Base-by-base conservation (phyloP, 768 basidiomycete genomes). In the Collybia nuda region DNA sequence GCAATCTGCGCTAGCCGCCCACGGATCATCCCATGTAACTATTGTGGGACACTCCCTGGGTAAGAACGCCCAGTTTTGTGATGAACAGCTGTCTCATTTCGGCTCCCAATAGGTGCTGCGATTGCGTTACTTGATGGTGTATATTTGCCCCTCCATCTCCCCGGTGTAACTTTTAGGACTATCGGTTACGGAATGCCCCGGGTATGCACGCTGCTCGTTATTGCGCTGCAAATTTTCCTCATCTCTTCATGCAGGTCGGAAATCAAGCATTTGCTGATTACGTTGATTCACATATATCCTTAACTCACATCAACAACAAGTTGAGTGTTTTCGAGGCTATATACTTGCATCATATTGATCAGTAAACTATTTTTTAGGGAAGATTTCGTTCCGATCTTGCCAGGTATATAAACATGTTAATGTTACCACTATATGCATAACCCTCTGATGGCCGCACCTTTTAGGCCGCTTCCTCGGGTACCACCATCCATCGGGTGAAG, bases 261-360 rank as follows among this genome's bases (percentile, higher is more conserved):
- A 85, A 86, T 62, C 76, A 77, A 59, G 79, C 70, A 1, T 88
- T 85, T 54, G 84, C 83, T 0, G 55, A 83, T 58, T 83, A 81
- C 56, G 77, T 85, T 41, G 82, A 85, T 53, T 67, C 74, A 6
- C 65, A 80, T 47, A 35, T 74, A 18, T 45, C 66, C 11, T 55
- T 86, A 40, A 81, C 76, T 0, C 84, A 80, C 57, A 78, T 88
- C 55, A 86, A 82, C 58, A 86, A 88, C 67, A 73, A 63, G 74
- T 73, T 26, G 24, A 47, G 66, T 32, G 14, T 39, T 14, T 47
- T 29, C n/a, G 4, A 11, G 3, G 21, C 15, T 12, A 8, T 6
- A 35, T 15, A 40, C n/a, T 12, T 29, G 38, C 36, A 39, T 17
- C 17, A 12, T 21, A 43, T 36, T 44, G 18, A 45, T 36, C 18